Evolutionary conservation across 495 filamentous ascomycete species (phyloP).

Genomic region (Cryomyces antarcticus): DNA sequence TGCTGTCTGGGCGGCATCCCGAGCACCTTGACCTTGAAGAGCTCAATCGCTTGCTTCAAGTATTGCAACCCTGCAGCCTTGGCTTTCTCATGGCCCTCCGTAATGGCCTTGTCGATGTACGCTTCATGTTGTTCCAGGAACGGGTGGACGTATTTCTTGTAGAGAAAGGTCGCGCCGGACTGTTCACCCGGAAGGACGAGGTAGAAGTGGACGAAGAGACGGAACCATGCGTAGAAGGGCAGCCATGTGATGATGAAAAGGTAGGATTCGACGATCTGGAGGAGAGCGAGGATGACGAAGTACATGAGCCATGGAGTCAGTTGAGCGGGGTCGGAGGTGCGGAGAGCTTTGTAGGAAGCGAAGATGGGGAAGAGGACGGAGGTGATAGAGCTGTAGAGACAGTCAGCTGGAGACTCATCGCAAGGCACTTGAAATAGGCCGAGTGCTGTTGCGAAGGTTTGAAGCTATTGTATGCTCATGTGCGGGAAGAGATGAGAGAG

Average conservation of each 20-base stretch:
- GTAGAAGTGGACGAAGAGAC: constrained; percentile 73
- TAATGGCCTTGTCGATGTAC: constrained; percentile 81
- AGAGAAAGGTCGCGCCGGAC: constrained; percentile 57
- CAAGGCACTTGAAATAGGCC: constrained; percentile 1
- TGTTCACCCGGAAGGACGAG: constrained; percentile 95
- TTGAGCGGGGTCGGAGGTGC: constrained; percentile 73
- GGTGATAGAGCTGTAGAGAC: constrained; percentile 45
- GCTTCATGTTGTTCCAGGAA: constrained; percentile 73
- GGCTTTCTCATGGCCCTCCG: constrained; percentile 56
- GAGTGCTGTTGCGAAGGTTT: constrained; percentile 2
- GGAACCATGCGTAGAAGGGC: constrained; percentile 87
- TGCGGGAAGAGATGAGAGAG: too few relatives aligned
- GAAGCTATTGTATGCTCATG: not conserved
- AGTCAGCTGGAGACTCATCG: constrained; percentile 4
- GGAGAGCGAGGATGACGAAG: constrained; percentile 79
- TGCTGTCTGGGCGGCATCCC: constrained; percentile 38
- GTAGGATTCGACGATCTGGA: constrained; percentile 71
- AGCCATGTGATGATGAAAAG: constrained; percentile 66
- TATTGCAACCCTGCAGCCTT: constrained; percentile 62
- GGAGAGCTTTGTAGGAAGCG: constrained; percentile 94
- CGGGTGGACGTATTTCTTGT: constrained; percentile 68
- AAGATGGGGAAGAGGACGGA: constrained; percentile 93
- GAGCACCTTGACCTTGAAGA: constrained; percentile 50
- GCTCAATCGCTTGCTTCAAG: constrained; percentile 57
- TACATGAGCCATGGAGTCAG: constrained; percentile 99